These are phyloP conservation scores for Epichloe sp. DNA, from an alignment of 2,329 filamentous ascomycete genomes.

Conservation along the genomic window DNA sequence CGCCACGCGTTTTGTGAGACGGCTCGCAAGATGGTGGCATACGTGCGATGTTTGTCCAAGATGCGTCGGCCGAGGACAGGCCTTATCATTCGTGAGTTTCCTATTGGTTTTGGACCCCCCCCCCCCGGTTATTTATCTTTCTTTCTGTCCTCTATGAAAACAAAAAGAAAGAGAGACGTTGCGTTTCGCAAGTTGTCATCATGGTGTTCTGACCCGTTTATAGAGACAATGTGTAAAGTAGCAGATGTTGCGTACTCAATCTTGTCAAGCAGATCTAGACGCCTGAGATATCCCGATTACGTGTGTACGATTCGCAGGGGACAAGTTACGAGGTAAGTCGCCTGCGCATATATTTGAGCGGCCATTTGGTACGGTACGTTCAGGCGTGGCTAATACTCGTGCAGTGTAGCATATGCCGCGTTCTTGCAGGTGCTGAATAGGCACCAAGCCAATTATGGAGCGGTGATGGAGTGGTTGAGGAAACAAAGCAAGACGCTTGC, in stretches of 20 bases:
- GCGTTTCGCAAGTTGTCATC: too few species aligned
- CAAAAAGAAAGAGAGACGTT: too few species aligned
- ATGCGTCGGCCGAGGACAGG: constrained; percentile 40
- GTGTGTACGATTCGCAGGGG: constrained; percentile 44
- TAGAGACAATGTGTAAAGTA: constrained; percentile 53
- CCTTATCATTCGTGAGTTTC: constrained; percentile 49
- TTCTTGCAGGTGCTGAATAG: constrained; percentile 54
- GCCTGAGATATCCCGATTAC: constrained; percentile 34
- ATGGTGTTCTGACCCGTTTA: not conserved
- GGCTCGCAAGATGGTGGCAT: constrained; percentile 60
- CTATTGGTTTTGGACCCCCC: not conserved
- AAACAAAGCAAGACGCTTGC: constrained; percentile 22
- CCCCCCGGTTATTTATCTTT: too few species aligned
- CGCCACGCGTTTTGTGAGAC: constrained; percentile 63
- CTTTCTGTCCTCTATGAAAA: not conserved
- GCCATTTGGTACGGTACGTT: constrained; percentile 3
- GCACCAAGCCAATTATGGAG: constrained; percentile 57
- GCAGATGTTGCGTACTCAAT: constrained; percentile 51
- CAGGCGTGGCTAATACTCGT: too few species aligned
- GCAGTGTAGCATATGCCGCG: constrained; percentile 54
- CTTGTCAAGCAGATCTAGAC: constrained; percentile 42
- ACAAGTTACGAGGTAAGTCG: constrained; percentile 47
- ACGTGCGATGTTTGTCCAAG: constrained; percentile 43
- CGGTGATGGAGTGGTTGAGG: constrained; percentile 56
- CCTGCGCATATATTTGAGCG: not conserved